Percentiles rank a stretch among this genome's conserved stretches.
These are phyloP conservation scores for Pythium dissotocum DNA, from an alignment of 352 stramenopile species.

Conservation along the genomic window DNA sequence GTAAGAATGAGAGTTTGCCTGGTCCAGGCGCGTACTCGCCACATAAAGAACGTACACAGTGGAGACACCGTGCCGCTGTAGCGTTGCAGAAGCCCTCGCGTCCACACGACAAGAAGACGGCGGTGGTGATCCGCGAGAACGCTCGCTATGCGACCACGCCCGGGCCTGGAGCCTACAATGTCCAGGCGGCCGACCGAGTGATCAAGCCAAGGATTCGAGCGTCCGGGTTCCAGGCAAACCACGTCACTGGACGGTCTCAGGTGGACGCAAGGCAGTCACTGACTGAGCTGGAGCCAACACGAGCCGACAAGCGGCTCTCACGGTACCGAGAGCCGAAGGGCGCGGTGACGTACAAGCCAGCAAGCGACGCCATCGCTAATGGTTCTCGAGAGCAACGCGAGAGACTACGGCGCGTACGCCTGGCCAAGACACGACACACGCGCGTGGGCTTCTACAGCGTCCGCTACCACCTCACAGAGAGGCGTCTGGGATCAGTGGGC, in stretches of 20 bases:
- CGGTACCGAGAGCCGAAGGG: conserved; percentile 4
- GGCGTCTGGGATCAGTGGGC: neutral
- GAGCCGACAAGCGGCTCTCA: conserved; percentile 24
- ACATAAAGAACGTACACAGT: conserved; percentile 20
- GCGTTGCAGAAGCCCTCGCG: neutral
- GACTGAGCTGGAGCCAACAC: neutral
- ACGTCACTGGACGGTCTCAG: neutral
- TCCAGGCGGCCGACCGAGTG: conserved; percentile 4
- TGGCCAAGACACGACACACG: conserved; percentile 18
- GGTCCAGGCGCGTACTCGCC: conserved; percentile 14
- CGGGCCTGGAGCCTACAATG: conserved; percentile 13
- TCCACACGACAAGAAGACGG: conserved; percentile 7
- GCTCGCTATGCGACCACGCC: conserved; percentile 7
- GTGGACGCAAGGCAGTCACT: neutral
- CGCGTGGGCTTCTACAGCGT: conserved; percentile 16
- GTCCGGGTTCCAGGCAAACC: neutral
- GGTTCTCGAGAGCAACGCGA: conserved; percentile 6
- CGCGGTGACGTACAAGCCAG: conserved; percentile 14
- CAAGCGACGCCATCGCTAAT: neutral
- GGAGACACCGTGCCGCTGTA: conserved; percentile 9
- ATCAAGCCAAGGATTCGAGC: conserved; percentile 12
- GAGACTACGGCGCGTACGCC: conserved; percentile 6
- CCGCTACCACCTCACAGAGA: conserved; percentile 8
- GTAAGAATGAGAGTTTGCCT: neutral
- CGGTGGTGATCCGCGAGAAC: neutral